Evolutionary conservation across 106 monocot species (phyloP), one percentile per base, ranked within the genome.

Genomic region (Dendrobium officinale): DNA sequence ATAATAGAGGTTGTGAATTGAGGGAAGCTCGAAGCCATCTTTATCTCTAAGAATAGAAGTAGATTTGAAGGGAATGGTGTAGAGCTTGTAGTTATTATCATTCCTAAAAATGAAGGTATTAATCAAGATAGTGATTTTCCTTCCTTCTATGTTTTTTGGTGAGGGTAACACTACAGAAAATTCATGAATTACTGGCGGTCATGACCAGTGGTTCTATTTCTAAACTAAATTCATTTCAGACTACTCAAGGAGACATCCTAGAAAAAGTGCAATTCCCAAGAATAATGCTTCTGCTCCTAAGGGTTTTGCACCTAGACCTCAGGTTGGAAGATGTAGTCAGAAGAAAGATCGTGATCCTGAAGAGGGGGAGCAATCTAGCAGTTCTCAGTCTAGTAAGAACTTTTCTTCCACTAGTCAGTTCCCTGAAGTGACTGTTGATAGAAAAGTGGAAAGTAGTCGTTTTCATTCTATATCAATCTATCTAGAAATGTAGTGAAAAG

Each of bases 261-360:
- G 26, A 80, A 98, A 85, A 81, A 91, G 82, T 77, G 81, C 79
- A 5, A 59, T 85, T 70, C 89, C 92, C 5, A 89, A 88, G 80
- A 89, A 83, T 27, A 94, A 84, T 80, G 41, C 72, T 17, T 51
- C 81, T 48, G 22, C 81, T 51, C 83, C 87, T 61, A 95, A 86
- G 74, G 89, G 92, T 56, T 92, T 92, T 83, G 81, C 77, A 15
- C 84, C 87, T 56, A 82, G 75, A 55, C 85, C 88, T 7, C 88
- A 83, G 27, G 83, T 75, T 55, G 90, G 83, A 79, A 90, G 86
- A 37, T 81, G 84, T 66, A 85, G 72, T 9, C 82, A 87, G 67
- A 92, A 92, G 74, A 92, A 90, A 85, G 84, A 82, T 73, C 75
- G 31, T 49, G 68, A 75, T 49, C 41, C 31, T 77, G 67, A 81